phyloP scores from a whole-genome alignment of 805 yeast genomes.

The Cyberlindnera americana region DNA sequence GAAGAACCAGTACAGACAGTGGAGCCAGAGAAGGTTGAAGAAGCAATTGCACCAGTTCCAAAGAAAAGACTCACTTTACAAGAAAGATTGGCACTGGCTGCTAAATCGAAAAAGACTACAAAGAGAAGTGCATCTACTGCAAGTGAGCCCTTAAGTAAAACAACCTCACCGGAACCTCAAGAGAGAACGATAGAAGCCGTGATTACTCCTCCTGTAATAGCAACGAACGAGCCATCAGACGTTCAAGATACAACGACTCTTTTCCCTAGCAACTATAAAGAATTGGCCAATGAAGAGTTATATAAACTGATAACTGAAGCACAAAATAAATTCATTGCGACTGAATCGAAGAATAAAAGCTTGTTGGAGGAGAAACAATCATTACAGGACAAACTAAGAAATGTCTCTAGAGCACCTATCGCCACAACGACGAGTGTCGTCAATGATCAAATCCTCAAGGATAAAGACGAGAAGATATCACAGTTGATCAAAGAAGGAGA shows the following conservation, averaged over 20 bases:
- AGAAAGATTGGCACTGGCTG: constrained; percentile 82
- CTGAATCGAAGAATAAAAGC: constrained; percentile 18
- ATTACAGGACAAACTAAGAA: constrained; percentile 22
- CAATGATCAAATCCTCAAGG: constrained; percentile 30
- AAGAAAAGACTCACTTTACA: constrained; percentile 72
- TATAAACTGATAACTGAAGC: constrained; percentile 15
- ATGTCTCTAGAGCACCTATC: background rate
- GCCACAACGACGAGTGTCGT: background rate
- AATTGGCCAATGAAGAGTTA: constrained; percentile 17
- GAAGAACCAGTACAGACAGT: background rate
- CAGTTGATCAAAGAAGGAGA: constrained; percentile 76
- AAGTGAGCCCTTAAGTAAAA: constrained; percentile 1
- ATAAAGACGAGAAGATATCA: constrained; percentile 56
- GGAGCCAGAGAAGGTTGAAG: background rate
- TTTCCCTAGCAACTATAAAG: constrained; percentile 15
- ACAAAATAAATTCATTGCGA: constrained; percentile 9
- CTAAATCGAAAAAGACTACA: constrained; percentile 39
- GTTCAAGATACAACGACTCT: too few species aligned
- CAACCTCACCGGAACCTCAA: constrained; percentile 12
- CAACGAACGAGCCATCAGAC: too few species aligned
- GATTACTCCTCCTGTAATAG: too few species aligned
- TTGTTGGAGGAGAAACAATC: constrained; percentile 23
- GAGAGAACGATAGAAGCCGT: too few species aligned
- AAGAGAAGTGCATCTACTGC: constrained; percentile 22
- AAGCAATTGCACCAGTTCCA: constrained; percentile 18